Base-by-base conservation (phyloP, 2,329 filamentous ascomycete genomes). In the Stagonosporopsis tanaceti region DNA sequence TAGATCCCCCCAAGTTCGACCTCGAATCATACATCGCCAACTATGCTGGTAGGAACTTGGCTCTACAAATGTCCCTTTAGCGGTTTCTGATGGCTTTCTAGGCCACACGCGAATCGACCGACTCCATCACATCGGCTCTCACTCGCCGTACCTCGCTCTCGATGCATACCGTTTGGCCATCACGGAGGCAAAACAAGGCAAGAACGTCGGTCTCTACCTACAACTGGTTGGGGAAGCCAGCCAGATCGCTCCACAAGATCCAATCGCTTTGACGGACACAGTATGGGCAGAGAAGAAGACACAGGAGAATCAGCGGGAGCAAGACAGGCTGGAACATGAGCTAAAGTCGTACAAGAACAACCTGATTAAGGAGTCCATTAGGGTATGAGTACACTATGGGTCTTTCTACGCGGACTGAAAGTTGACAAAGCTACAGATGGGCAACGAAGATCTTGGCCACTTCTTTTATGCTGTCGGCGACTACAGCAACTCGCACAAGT, bases 321-420 rank as follows among this genome's bases (percentile, higher is more conserved):
- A 89, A 0, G 82, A 87, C 53, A 86, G 90, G n/a, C 81, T 98
- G 53, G 92, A 97, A 72, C 81, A 85, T 15, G 92, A 98, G 76
- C 82, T 99, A 20, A 93, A 93, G 76, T 89, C 89, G 1, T 98
- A 98, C 77, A 97, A 95, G 78, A 97, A 97, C 73, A 99, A 98
- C 69, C 80, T 98, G 40, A 93, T 99, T 68, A 97, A 97, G 75
- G 95, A 99, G 79, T 97, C 93, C 79, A 97, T 98, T 69, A 81
- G 93, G 66, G 93, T 96, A 82, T 71, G 68, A 60, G 8, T n/a
- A 9, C 24, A 38, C 40, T 34, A n/a, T 35, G 27, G n/a, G 20
- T 11, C 1, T 5, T 11, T n/a, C 6, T 12, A 27, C 27, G 6
- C 24, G 9, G 15, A 32, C 6, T 35, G 6, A 24, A 40, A 12